Percentiles rank a stretch among this genome's conserved stretches.
phyloP scores from a whole-genome alignment of 805 yeast genomes.

The Cyberlindnera xishuangbannaensis region DNA sequence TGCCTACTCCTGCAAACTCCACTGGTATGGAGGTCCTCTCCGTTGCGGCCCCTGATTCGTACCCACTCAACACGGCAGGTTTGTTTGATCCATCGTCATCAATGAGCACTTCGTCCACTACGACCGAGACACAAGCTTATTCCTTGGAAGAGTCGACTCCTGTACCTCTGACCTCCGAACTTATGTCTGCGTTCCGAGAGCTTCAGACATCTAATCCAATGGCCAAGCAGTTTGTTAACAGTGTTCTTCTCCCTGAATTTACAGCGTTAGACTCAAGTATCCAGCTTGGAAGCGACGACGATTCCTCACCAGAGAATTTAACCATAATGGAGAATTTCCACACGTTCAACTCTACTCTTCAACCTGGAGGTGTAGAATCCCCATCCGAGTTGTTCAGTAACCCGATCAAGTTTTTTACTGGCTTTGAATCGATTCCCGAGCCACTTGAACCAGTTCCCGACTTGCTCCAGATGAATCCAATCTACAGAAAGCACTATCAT shows the following conservation, averaged over 20 bases:
- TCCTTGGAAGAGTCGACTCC: no score
- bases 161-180: no score
- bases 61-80: no score
- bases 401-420: conserved; percentile 10
- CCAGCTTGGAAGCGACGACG: conserved; percentile 2
- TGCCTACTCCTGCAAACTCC: no score
- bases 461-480: conserved; percentile 50
- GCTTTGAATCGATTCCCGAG: conserved; percentile 15
- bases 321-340: conserved; percentile 9
- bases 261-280: background rate
- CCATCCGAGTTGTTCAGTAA: conserved; percentile 3
- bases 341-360: conserved; percentile 1
- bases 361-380: background rate
- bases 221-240: conserved; percentile 16
- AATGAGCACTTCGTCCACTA: no score
- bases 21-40: no score
- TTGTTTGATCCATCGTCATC: no score
- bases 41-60: no score
- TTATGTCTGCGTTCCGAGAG: conserved; percentile 12
- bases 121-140: no score
- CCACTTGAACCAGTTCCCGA: conserved; percentile 47
- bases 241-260: conserved; percentile 12
- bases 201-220: conserved; percentile 13
- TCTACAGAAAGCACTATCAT: conserved; percentile 54
- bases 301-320: conserved; percentile 9